Evolutionary conservation across 805 yeast genomes (phyloP).

Genomic region (Yarrowia sp.): DNA sequence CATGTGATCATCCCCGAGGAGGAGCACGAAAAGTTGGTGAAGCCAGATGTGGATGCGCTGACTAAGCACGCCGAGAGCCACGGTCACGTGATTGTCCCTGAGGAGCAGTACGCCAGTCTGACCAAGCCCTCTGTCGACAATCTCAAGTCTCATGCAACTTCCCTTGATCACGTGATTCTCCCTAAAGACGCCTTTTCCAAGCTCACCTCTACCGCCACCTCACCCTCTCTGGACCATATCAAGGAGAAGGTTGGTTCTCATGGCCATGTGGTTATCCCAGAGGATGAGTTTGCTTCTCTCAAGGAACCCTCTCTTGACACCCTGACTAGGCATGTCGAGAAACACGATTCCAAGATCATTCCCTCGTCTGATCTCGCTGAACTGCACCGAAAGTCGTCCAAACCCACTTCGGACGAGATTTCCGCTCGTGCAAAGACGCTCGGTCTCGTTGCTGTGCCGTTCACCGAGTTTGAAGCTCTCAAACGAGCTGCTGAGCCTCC

Average conservation of each 20-base stretch:
- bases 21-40: constrained; percentile 18
- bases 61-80: not conserved
- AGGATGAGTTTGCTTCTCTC: constrained; percentile 40
- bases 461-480: constrained; percentile 43
- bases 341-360: constrained; percentile 40
- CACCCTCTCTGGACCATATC: constrained; percentile 44
- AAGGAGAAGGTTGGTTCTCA: constrained; percentile 39
- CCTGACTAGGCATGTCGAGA: constrained; percentile 43
- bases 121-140: constrained; percentile 41
- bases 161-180: constrained; percentile 40
- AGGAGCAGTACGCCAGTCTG: constrained; percentile 40
- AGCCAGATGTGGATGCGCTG: not conserved
- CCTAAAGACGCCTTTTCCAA: constrained; percentile 43
- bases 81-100: constrained; percentile 15
- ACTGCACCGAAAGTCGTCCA: constrained; percentile 37
- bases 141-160: constrained; percentile 44
- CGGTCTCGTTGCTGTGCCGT: constrained; percentile 48
- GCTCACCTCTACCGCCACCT: constrained; percentile 41
- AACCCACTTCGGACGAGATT: constrained; percentile 22
- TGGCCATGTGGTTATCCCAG: constrained; percentile 5
- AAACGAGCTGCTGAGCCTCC: constrained; percentile 44
- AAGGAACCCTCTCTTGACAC: constrained; percentile 38
- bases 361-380: not conserved
- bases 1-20: too few relatives aligned
- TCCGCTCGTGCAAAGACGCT: constrained; percentile 34